Evolutionary conservation across 1,284 basidiomycete genomes (phyloP).

Genomic region (Xanthoconium separans): DNA sequence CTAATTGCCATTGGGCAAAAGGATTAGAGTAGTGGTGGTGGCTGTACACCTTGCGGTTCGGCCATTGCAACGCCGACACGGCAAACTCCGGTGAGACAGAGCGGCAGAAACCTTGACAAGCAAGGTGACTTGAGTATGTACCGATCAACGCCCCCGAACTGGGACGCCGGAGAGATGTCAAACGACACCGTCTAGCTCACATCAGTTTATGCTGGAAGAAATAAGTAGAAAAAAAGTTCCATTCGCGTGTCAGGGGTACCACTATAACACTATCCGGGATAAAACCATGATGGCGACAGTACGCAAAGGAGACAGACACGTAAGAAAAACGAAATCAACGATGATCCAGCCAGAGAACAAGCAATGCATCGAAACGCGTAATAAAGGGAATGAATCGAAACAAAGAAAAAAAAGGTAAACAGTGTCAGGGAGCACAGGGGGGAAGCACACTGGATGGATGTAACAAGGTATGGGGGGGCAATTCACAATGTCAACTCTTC

Average conservation of each 20-base stretch:
- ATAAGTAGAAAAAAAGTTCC: not conserved
- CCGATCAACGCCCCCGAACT: too few species aligned
- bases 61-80: too few species aligned
- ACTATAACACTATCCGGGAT: not conserved
- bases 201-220: too few species aligned
- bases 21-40: too few species aligned
- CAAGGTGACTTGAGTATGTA: too few species aligned
- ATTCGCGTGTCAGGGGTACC: conserved; percentile 13
- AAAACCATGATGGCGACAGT: not conserved
- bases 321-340: not conserved
- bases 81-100: too few species aligned
- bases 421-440: not conserved
- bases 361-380: not conserved
- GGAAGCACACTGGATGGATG: not conserved
- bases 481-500: not conserved
- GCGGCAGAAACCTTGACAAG: too few species aligned
- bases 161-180: too few species aligned
- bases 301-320: not conserved
- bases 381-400: not conserved
- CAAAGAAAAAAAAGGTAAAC: not conserved
- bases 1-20: too few species aligned
- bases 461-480: not conserved
- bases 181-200: too few species aligned
- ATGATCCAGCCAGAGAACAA: not conserved
- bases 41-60: too few species aligned